Base-by-base conservation (phyloP, 2,329 filamentous ascomycete genomes). In the Aspergillus sp. region DNA sequence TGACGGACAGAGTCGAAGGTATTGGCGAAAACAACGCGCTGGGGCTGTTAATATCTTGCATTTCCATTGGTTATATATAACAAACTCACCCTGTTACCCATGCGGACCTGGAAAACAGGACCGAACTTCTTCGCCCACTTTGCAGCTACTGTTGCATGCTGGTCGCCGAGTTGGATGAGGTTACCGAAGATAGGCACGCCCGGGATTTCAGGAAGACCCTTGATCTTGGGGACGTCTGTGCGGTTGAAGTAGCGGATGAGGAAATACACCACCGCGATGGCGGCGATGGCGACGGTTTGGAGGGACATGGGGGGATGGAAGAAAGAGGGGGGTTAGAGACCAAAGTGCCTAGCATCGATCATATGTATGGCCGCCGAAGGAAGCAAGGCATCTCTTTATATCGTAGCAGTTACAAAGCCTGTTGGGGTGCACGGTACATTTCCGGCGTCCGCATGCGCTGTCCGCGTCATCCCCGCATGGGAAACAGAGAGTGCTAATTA, bases 21-120 rank as follows among this genome's bases (percentile, higher is more conserved):
- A 66, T 93, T 93, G 61, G 89, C 89, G 67, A 91, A 91, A 33
- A 93, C 80, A 59, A 93, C 87, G 58, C 89, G 82, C 79, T 87
- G 19, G 27, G 4, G 8, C 17, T 30, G 39, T 17, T 24, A 19
- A 45, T 44, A 37, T 9, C 27, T 11, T 30, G 9, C 9, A 30
- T 30, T 30, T 9, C 27, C 27, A 30, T 30, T 30, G 8, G 27
- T 9, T 24, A 15, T 20, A 20, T 20, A 8, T 13, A 3, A 39
- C 48, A 9, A 8, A 53, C 64, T 39, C 68, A 87, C 86, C 66
- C 78, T 84, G 60, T 89, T 91, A 1, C 89, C 89, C 65, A 93
- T 76, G 49, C 84, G 80, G 3, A 86, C 83, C 50, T 89, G 86
- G 63, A 88, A 89, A 12, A 88, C 86, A 1, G 83, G 82, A 0